Conservation (phyloP, 2,329 filamentous ascomycete species). For the Chaetoscypha palmicola region DNA sequence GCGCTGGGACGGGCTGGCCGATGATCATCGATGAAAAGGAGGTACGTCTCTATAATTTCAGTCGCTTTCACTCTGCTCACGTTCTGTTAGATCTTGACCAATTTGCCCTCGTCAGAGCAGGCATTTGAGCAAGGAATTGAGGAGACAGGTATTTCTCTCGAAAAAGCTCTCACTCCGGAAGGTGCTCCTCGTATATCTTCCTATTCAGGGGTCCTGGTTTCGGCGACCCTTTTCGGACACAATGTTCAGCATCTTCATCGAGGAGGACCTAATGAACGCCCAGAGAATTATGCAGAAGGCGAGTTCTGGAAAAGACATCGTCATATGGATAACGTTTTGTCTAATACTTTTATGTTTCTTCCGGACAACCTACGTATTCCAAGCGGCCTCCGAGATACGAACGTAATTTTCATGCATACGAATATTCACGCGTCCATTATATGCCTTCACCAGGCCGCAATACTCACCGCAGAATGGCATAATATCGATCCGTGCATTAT, state of each 20-base stretch:
- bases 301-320: conserved; percentile 83
- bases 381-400: conserved; percentile 57
- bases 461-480: conserved; percentile 73
- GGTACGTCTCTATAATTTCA: conserved; percentile 29
- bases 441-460: conserved; percentile 80
- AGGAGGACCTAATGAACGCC: conserved; percentile 59
- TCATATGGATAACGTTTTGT: conserved; percentile 70
- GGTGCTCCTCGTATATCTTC: conserved; percentile 57
- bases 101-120: conserved; percentile 73
- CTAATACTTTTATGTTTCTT: conserved; percentile 70
- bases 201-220: conserved; percentile 65
- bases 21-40: conserved; percentile 70
- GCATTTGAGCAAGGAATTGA: conserved; percentile 62
- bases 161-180: conserved; percentile 47
- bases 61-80: conserved; percentile 38
- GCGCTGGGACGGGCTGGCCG: conserved; percentile 87
- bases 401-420: conserved; percentile 78
- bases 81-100: conserved; percentile 45
- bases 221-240: conserved; percentile 72
- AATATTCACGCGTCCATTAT: conserved; percentile 84
- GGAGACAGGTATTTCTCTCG: conserved; percentile 55
- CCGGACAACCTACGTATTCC: conserved; percentile 70
- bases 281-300: conserved; percentile 67
- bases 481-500: conserved; percentile 57
- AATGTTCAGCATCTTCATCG: conserved; percentile 78